Base-by-base conservation (phyloP, 345 rosid species). In the Eucalyptus coolabah region DNA sequence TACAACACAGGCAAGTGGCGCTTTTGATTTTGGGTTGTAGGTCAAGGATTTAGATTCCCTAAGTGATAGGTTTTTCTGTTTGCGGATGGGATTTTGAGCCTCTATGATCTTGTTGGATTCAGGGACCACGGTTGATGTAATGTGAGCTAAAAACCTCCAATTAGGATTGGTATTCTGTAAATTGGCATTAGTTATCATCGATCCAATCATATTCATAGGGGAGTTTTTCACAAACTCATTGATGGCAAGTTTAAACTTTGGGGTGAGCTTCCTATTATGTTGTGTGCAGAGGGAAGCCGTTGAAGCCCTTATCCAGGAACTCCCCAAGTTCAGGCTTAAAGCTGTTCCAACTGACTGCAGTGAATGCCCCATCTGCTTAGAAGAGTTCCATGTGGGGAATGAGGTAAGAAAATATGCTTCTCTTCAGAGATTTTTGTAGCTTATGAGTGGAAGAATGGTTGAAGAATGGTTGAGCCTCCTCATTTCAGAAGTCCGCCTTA, bases 301-400 rank as follows among this genome's bases (percentile, higher is more conserved):
- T 19, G 99, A 97, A 91, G 99, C 98, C 82, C 97, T 98, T 88
- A 97, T 98, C 94, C 98, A 98, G 93, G 98, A 97, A 92, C 98
- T 98, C 90, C 98, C 99, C 77, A 98, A 95, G 93, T 98, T 97
- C 93, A 93, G 97, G 93, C 93, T 98, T 86, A 98, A 98, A 92
- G 98, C 98, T 90, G 99, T 98, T 87, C 99, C 99, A 40, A 97
- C 95, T 87, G 99, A 97, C 91, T 97, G 99, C 90, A 96, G 98
- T 88, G 99, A 98, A 95, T 98, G 99, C 81, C 98, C 98, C 87
- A 98, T 98, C 94, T 98, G 99, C 94, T 93, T 98, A 89, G 99
- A 98, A 92, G 99, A 98, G 93, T 96, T 98, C 88, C 95, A 93
- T 90, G 95, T 94, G 16, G 98, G 98, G 45, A 96, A 97, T 92